Evolutionary conservation across 768 basidiomycete species (phyloP), one percentile per base, ranked within the genome.

Genomic region (Hysterangium stoloniferum): DNA sequence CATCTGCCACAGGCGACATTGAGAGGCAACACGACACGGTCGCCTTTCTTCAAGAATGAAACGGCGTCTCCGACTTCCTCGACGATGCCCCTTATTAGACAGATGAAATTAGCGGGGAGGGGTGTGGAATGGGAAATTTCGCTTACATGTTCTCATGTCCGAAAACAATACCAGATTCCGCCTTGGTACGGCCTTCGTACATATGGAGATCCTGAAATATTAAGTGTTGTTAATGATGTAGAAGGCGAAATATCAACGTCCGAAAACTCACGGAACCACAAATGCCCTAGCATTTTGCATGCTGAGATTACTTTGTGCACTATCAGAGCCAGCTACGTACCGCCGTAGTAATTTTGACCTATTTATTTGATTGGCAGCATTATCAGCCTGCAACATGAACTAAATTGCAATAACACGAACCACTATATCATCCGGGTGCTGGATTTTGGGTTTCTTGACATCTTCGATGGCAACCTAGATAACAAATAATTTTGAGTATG

Each of bases 11-110:
- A 78, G 0, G 74, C 76, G 27, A 79, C 77, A 52, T 78, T 78
- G 66, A 78, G 78, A 1, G 76, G 78, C 69, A 78, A 74, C 20
- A 79, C 76, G n/a, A 79, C 76, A 27, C 78, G 70, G 56, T 79
- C 78, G 12, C 77, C 78, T 53, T 73, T 72, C 63, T 77, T 73
- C 36, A 79, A 58, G 7, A 75, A 65, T 0, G 69, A 68, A 1
- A 77, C 72, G 4, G 68, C 75, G 29, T 55, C 36, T 6, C 73
- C 75, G 3, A 73, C 65, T 63, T 75, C 72, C 69, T 76, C 72
- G 29, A 78, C 71, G 35, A 78, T 69, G 17, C 76, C 76, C 73
- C 40, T 41, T n/a, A 41, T 20, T 6, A 41, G 4, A 41, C 22
- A 7, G 40, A 13, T 11, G 11, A 11, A 19, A 11, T 11, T 19